Conservation (phyloP, 2,329 filamentous ascomycete genomes). For the Ramularia endophylla region DNA sequence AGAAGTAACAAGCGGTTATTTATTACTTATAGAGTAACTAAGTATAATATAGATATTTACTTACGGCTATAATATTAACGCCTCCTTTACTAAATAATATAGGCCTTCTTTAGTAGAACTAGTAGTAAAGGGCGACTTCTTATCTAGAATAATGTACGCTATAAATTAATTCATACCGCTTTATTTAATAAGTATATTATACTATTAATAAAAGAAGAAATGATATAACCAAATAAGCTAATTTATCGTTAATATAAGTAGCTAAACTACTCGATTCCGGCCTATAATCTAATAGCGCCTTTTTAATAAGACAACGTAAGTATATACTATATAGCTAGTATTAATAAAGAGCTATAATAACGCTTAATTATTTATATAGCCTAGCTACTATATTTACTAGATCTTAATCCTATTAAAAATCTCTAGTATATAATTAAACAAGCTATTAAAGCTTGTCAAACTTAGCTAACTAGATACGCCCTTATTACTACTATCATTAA, state of each 20-base stretch:
- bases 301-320: slow-evolving; percentile 3
- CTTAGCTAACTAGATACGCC: too few relatives aligned
- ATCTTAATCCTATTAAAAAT: too few relatives aligned
- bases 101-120: slow-evolving; percentile 1
- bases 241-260: neutral
- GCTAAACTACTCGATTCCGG: neutral
- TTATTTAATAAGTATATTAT: neutral
- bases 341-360: too few relatives aligned
- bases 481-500: too few relatives aligned
- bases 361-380: too few relatives aligned
- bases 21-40: neutral
- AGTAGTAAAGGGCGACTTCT: neutral
- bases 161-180: neutral
- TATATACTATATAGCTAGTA: too few relatives aligned
- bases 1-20: neutral
- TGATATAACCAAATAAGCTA: neutral
- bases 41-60: neutral
- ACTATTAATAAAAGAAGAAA: neutral
- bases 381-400: too few relatives aligned
- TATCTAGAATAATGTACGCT: slow-evolving; percentile 1
- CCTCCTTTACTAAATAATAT: slow-evolving; percentile 2
- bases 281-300: neutral
- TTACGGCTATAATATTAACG: neutral
- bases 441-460: too few relatives aligned
- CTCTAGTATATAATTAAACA: too few relatives aligned